Conservation (phyloP, 1,284 basidiomycete genomes). For the Sanguinoderma infundibulare region DNA sequence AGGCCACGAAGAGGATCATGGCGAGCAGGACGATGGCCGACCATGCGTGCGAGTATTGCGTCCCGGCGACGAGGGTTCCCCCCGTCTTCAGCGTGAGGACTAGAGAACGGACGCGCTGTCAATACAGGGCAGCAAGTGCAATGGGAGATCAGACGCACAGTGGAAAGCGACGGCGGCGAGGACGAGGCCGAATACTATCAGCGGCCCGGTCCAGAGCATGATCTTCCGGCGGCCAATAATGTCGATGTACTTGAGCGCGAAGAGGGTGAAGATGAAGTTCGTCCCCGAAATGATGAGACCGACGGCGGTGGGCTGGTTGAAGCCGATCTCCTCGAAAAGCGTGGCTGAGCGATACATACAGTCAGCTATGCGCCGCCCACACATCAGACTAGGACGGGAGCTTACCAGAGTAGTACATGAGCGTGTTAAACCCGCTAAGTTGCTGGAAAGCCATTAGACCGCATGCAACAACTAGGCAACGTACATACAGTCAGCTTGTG, state of each 20-base stretch:
- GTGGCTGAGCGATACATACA: constrained; percentile 49
- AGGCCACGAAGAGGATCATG: constrained; percentile 85
- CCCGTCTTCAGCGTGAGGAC: constrained; percentile 72
- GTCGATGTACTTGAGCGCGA: constrained; percentile 85
- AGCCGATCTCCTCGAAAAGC: constrained; percentile 81
- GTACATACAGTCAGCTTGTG: not conserved
- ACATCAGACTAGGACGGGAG: not conserved
- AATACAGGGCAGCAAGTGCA: not conserved
- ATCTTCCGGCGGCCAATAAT: constrained; percentile 77
- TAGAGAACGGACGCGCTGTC: constrained; percentile 33
- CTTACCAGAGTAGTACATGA: constrained; percentile 71
- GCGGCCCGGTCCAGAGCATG: constrained; percentile 78
- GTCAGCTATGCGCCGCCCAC: constrained; percentile 42
- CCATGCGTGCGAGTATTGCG: constrained; percentile 66
- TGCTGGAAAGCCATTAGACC: constrained; percentile 86
- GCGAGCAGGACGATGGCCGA: constrained; percentile 75
- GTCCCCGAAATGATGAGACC: constrained; percentile 80
- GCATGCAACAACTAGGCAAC: constrained; percentile 66
- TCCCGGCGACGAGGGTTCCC: constrained; percentile 65
- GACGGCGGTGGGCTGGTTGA: constrained; percentile 80
- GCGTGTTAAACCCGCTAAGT: constrained; percentile 70
- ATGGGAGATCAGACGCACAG: constrained; percentile 53
- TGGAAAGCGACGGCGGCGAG: constrained; percentile 78
- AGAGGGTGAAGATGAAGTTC: constrained; percentile 82
- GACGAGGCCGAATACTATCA: constrained; percentile 75